Conservation (phyloP, 1,139 yeast species). For the Lodderomyces beijingensis region DNA sequence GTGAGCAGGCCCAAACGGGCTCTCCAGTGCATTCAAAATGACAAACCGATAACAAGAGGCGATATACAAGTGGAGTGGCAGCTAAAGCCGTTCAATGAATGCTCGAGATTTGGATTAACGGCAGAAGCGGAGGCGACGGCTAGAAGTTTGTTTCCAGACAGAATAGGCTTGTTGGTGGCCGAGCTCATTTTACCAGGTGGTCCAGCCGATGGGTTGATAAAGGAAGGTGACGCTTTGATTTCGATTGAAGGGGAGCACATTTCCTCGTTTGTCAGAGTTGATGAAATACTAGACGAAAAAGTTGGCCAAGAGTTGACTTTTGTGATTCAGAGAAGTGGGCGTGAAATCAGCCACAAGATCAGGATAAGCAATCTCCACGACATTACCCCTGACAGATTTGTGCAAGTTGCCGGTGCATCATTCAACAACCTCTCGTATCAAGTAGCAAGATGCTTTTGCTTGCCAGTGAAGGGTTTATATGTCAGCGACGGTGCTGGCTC, state of each 20-base stretch:
- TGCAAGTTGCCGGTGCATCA: conserved; percentile 82
- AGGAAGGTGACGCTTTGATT: conserved; percentile 83
- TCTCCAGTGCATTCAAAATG: conserved; percentile 61
- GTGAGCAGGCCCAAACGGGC: conserved; percentile 82
- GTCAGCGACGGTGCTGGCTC: conserved; percentile 77
- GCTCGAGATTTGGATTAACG: conserved; percentile 80
- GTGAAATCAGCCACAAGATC: conserved; percentile 47
- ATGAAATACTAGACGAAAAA: conserved; percentile 70
- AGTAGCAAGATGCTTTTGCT: conserved; percentile 77
- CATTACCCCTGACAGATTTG: conserved; percentile 77
- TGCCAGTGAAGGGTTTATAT: conserved; percentile 82
- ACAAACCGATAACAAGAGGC: conserved; percentile 61
- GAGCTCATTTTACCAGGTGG: conserved; percentile 83
- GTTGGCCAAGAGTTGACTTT: conserved; percentile 60
- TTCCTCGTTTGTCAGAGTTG: conserved; percentile 74
- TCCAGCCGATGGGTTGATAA: conserved; percentile 69
- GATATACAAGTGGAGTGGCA: conserved; percentile 92
- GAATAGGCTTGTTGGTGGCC: conserved; percentile 81
- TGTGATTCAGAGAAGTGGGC: conserved; percentile 71
- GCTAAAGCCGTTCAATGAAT: conserved; percentile 83
- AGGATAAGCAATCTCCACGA: conserved; percentile 71
- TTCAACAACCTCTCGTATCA: conserved; percentile 86
- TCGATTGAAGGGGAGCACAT: conserved; percentile 66
- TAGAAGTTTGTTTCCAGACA: conserved; percentile 64
- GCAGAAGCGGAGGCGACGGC: conserved; percentile 69